Percentiles rank a stretch among this genome's conserved stretches.
Conservation (phyloP, 228 moss, liverwort and hornwort species). For the Sphagnum fallax region DNA sequence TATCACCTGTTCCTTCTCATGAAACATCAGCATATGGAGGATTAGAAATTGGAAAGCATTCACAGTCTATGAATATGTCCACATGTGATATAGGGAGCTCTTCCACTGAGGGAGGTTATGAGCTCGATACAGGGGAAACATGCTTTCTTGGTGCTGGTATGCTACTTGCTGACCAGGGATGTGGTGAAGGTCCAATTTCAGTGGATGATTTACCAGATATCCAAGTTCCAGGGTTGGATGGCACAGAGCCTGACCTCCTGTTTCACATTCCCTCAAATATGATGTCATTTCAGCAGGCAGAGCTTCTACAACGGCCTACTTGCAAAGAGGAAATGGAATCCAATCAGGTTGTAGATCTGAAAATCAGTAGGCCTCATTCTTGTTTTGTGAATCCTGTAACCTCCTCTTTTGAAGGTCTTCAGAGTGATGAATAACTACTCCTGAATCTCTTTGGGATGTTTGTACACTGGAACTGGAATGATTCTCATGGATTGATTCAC, state of each 20-base stretch:
- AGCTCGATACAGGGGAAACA: constrained; percentile 43
- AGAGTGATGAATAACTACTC: not conserved
- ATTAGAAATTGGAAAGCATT: constrained; percentile 20
- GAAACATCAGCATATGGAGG: constrained; percentile 13
- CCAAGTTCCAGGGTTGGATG: constrained; percentile 50
- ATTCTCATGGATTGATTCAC: no score
- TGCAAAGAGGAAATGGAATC: constrained; percentile 57
- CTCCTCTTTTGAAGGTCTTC: not conserved
- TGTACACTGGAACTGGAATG: no score
- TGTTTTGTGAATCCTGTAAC: not conserved
- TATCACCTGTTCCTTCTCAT: not conserved
- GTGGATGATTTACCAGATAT: constrained; percentile 41
- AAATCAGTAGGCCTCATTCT: no score
- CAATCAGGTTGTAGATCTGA: constrained; percentile 24
- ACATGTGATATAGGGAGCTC: constrained; percentile 37
- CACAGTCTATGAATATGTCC: constrained; percentile 20
- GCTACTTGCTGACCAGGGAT: constrained; percentile 37
- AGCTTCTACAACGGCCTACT: constrained; percentile 58
- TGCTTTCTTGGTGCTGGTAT: constrained; percentile 40
- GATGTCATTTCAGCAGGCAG: constrained; percentile 79
- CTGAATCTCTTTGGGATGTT: not conserved
- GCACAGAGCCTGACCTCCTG: constrained; percentile 63
- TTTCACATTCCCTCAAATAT: constrained; percentile 74
- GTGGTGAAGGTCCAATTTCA: constrained; percentile 30
- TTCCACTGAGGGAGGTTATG: constrained; percentile 49